phyloP scores from a whole-genome alignment of 192 early-diverging fungal species.

The Chytriomyces sp. region DNA sequence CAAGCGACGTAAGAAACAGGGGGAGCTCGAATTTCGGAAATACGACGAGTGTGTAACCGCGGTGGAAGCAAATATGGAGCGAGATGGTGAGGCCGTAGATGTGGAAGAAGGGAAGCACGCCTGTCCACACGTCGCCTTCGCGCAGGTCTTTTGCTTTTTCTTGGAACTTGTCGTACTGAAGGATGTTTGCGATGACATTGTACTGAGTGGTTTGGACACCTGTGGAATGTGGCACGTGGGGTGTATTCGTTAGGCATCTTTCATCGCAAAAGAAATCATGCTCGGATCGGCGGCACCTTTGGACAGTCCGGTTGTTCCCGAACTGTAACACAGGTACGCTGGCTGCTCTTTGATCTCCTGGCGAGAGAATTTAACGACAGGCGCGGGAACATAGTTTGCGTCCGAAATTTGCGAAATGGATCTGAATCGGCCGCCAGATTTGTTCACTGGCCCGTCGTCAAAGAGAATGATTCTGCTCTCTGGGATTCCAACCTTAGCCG shows the following conservation, averaged over 20 bases:
- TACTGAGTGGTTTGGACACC: conserved; percentile 81
- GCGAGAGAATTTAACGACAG: conserved; percentile 35
- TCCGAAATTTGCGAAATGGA: conserved; percentile 14
- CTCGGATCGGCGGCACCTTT: conserved; percentile 40
- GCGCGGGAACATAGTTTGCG: conserved; percentile 5
- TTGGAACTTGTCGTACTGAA: conserved; percentile 61
- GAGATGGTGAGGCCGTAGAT: conserved; percentile 45
- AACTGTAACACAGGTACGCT: conserved; percentile 74
- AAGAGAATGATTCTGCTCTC: conserved; percentile 45
- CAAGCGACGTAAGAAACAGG: conserved; percentile 62
- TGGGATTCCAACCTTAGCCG: conserved; percentile 32
- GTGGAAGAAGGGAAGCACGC: conserved; percentile 71
- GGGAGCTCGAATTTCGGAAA: conserved; percentile 77
- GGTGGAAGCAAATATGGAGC: conserved; percentile 41
- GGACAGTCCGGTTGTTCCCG: conserved; percentile 71
- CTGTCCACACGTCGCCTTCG: conserved; percentile 46
- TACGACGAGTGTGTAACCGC: conserved; percentile 67
- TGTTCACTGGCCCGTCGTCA: background rate
- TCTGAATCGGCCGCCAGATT: conserved; percentile 35
- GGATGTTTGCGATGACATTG: conserved; percentile 80
- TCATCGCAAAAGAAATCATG: background rate
- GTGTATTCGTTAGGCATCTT: background rate
- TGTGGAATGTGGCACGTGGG: background rate
- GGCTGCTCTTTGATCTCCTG: conserved; percentile 48
- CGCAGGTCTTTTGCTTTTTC: conserved; percentile 22